Evolutionary conservation across 1,284 basidiomycete species (phyloP).

Genomic region (Psilocybe mexicana): DNA sequence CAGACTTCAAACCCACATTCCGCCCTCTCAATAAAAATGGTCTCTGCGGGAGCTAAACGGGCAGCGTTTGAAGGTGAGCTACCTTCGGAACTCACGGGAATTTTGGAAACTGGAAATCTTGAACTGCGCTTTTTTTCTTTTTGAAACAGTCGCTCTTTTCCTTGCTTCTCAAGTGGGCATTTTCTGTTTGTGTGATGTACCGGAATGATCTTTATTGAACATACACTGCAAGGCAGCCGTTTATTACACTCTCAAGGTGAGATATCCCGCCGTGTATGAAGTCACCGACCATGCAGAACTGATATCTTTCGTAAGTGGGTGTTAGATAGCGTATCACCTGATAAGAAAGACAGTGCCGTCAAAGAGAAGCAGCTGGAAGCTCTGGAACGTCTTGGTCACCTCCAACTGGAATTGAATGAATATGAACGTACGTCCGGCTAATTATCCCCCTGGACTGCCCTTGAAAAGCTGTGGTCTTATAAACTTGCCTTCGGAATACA

Average conservation of each 20-base stretch:
- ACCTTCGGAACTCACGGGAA: not conserved
- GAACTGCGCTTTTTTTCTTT: not conserved
- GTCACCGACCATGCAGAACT: not conserved
- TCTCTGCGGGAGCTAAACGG: conserved; percentile 37
- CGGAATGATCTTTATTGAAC: conserved; percentile 24
- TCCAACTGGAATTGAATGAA: conserved; percentile 71
- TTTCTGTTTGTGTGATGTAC: conserved; percentile 3
- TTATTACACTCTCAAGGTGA: conserved; percentile 46
- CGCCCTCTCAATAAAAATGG: conserved; percentile 14
- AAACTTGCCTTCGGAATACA: conserved; percentile 30
- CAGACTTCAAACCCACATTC: not conserved
- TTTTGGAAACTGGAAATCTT: not conserved
- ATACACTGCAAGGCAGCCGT: conserved; percentile 41
- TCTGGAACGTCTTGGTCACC: conserved; percentile 72
- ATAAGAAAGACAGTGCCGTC: conserved; percentile 57
- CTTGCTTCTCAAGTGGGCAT: conserved; percentile 44
- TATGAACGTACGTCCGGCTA: conserved; percentile 66
- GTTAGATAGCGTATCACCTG: conserved; percentile 38
- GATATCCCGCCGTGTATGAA: conserved; percentile 12
- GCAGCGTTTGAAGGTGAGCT: conserved; percentile 47
- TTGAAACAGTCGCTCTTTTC: conserved; percentile 40
- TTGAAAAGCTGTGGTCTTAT: not conserved
- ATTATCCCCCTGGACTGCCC: not conserved
- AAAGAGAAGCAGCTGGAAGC: conserved; percentile 73
- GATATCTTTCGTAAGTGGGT: conserved; percentile 36